Conservation (phyloP, 805 yeast species). For the Millerago galiae region DNA sequence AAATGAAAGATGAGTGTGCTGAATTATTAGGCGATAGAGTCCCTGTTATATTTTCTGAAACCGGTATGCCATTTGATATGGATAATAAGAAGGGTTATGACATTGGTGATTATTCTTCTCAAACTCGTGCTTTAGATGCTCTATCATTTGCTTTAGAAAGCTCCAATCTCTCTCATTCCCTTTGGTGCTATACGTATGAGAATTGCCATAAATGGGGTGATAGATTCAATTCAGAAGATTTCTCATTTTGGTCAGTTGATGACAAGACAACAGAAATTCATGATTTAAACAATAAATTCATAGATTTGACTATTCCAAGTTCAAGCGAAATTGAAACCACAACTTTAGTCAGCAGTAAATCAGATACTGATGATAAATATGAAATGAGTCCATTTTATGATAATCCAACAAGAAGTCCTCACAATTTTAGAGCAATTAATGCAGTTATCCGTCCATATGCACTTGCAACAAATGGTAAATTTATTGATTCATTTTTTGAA, state of each 20-base stretch:
- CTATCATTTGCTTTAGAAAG: conserved; percentile 73
- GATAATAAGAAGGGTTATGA: conserved; percentile 67
- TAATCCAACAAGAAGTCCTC: conserved; percentile 10
- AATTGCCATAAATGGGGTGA: conserved; percentile 88
- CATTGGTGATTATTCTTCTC: conserved; percentile 63
- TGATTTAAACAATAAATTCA: not conserved
- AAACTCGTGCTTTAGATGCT: conserved; percentile 81
- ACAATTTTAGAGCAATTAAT: conserved; percentile 69
- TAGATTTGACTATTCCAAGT: not conserved
- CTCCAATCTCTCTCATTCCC: conserved; percentile 61
- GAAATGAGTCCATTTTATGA: not conserved
- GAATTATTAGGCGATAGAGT: conserved; percentile 52
- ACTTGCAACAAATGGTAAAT: conserved; percentile 53
- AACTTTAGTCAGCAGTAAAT: no score
- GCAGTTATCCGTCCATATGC: conserved; percentile 80
- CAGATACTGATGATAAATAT: not conserved
- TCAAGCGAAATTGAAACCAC: conserved; percentile 3
- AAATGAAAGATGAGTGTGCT: conserved; percentile 58
- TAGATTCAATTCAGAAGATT: conserved; percentile 89
- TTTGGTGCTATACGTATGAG: conserved; percentile 76
- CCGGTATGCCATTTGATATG: conserved; percentile 98
- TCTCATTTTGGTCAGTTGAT: conserved; percentile 77
- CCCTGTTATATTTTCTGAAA: conserved; percentile 82
- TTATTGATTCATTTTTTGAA: conserved; percentile 53
- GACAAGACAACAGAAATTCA: conserved; percentile 28